Percentiles rank a stretch among this genome's conserved stretches.
Evolutionary conservation across 257 asterid species (phyloP).

Genomic region (Lantana camara): DNA sequence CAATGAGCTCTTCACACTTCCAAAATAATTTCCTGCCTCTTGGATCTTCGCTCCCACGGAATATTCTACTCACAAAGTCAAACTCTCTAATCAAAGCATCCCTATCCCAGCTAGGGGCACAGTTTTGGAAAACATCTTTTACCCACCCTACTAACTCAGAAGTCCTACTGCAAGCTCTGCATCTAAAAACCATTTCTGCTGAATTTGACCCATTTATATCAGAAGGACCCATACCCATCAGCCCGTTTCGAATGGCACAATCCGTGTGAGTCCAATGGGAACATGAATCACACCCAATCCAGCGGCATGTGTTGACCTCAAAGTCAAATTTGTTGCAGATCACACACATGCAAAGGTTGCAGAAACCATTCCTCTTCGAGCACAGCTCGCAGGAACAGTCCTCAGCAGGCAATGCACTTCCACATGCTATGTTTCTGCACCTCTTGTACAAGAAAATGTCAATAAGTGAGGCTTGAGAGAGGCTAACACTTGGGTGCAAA

Average conservation of each 20-base stretch:
- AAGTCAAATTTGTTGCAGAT: constrained; percentile 90
- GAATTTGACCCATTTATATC: constrained; percentile 63
- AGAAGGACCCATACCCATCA: constrained; percentile 70
- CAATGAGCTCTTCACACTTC: constrained; percentile 86
- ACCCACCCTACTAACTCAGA: constrained; percentile 95
- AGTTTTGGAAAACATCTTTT: constrained; percentile 83
- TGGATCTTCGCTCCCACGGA: constrained; percentile 78
- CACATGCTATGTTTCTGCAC: constrained; percentile 90
- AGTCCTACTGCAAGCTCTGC: constrained; percentile 81
- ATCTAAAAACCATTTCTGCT: constrained; percentile 77
- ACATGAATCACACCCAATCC: constrained; percentile 90
- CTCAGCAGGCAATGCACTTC: constrained; percentile 81
- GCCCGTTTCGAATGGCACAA: constrained; percentile 84
- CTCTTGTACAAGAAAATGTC: constrained; percentile 78
- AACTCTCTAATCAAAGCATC: constrained; percentile 76
- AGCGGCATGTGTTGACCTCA: constrained; percentile 91
- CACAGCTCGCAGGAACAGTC: constrained; percentile 81
- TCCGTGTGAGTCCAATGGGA: constrained; percentile 96
- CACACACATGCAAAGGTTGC: constrained; percentile 94
- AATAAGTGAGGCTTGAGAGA: constrained; percentile 89
- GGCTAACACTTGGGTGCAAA: constrained; percentile 89
- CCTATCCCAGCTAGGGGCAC: constrained; percentile 89
- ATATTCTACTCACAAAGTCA: constrained; percentile 79
- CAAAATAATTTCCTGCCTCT: constrained; percentile 68
- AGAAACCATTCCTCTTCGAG: constrained; percentile 77